Base-by-base conservation (phyloP, 2,329 filamentous ascomycete genomes). In the Diaporthe capsici region DNA sequence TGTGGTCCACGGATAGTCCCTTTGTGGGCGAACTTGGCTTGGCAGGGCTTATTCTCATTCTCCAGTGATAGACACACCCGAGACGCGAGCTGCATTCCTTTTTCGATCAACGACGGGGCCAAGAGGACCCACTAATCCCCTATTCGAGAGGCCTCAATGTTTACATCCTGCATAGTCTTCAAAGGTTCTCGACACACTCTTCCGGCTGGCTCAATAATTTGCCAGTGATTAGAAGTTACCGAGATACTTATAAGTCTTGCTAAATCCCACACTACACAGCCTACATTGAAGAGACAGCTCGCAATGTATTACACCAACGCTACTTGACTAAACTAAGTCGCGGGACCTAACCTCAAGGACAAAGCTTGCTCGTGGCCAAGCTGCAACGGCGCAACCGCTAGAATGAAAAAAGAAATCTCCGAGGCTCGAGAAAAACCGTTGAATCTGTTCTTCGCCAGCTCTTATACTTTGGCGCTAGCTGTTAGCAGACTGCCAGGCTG, bases 61-160 rank as follows among this genome's bases (percentile, higher is more conserved):
- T 55, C 49, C 65, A 70, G 65, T 70, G 34, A 70, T 55, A n/a
- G 49, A 55, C 65, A 39, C 34, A 55, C 13, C 34, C 49, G 65
- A 28, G 3, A 34, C 49, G 15, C 47, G 47, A 53, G 34, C 31
- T 39, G 47, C 65, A 39, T 53, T 55, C 65, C 49, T 42, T 42
- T 70, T 20, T 55, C 1, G 65, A n/a, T 70, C 15, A 22, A 68
- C 4, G 31, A 22, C n/a, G 8, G 47, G 49, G 6, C 22, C 47
- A 53, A 42, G n/a, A 42, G 34, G 65, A 39, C n/a, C 65, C 65
- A 70, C n/a, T 5, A 15, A 55, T 70, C 65, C 49, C 65, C 34
- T 70, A 42, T 70, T n/a, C n/a, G n/a, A 55, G 34, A 55, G 34
- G 34, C 28, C 22, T 9, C 17, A 39, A 39, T 42, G 17, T 22